Conservation (phyloP, 148 eudicot species). For the Rhododendron henanense region DNA sequence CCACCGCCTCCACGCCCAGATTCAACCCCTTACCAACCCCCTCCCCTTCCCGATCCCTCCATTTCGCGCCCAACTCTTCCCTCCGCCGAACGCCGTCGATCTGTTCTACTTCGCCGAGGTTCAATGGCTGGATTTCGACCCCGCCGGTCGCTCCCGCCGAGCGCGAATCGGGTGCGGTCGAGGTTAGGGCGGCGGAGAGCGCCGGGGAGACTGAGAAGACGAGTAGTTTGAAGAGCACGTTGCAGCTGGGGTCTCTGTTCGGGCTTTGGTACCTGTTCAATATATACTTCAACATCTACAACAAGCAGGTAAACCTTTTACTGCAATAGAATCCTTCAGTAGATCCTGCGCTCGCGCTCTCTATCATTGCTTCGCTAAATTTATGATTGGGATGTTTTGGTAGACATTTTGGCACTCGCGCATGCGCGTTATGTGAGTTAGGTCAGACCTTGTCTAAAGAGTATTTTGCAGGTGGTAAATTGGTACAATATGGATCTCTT, state of each 20-base stretch:
- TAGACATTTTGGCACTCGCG: neutral
- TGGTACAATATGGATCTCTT: neutral
- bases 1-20: neutral
- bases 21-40: conserved; percentile 16
- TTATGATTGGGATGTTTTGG: neutral
- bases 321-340: neutral
- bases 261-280: conserved; percentile 78
- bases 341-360: neutral
- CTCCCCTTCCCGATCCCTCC: conserved; percentile 8
- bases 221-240: conserved; percentile 25
- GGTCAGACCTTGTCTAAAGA: neutral
- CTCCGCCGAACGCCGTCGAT: conserved; percentile 13
- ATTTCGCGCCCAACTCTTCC: conserved; percentile 11
- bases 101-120: conserved; percentile 16
- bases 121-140: conserved; percentile 32
- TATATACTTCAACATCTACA: conserved; percentile 82
- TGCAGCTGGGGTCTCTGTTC: conserved; percentile 64
- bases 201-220: conserved; percentile 40
- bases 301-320: conserved; percentile 60
- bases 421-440: neutral
- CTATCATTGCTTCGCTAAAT: neutral
- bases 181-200: conserved; percentile 52
- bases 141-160: conserved; percentile 28
- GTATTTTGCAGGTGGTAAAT: neutral
- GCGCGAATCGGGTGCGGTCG: conserved; percentile 31